Conservation (phyloP, 192 early-diverging fungal species). For the Coemansia sp. region DNA sequence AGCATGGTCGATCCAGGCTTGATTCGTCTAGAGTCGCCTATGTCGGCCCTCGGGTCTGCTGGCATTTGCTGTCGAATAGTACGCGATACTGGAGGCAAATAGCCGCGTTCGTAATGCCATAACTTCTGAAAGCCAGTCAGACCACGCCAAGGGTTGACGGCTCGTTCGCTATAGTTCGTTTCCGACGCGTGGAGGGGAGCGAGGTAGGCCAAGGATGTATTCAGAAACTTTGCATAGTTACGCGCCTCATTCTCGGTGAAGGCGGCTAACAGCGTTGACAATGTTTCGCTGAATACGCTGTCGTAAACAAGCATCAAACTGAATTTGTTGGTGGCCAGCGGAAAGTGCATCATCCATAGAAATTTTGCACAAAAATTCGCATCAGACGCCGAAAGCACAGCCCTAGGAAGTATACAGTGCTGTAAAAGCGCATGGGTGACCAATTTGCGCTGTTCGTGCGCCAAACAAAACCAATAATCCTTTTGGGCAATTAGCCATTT, state of each 20-base stretch:
- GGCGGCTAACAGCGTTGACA: slow-evolving; percentile 37
- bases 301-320: slow-evolving; percentile 51
- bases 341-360: slow-evolving; percentile 51
- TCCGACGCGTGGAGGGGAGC: slow-evolving; percentile 33
- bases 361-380: slow-evolving; percentile 53
- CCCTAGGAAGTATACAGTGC: slow-evolving; percentile 45
- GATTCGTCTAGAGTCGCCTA: slow-evolving; percentile 38
- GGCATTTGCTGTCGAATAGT: slow-evolving; percentile 29
- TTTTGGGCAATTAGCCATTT: slow-evolving; percentile 53
- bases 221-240: slow-evolving; percentile 47
- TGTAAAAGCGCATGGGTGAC: slow-evolving; percentile 40
- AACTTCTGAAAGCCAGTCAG: slow-evolving; percentile 41
- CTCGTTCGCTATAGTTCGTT: slow-evolving; percentile 38
- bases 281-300: slow-evolving; percentile 30
- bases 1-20: slow-evolving; percentile 28
- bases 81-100: slow-evolving; percentile 47
- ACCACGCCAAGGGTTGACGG: slow-evolving; percentile 43
- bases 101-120: slow-evolving; percentile 43
- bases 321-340: slow-evolving; percentile 55
- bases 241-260: slow-evolving; percentile 49
- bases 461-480: slow-evolving; percentile 57
- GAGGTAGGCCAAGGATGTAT: slow-evolving; percentile 32
- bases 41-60: slow-evolving; percentile 1
- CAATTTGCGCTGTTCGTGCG: slow-evolving; percentile 35
- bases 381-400: slow-evolving; percentile 46